Evolutionary conservation across 2,329 filamentous ascomycete species (phyloP), one percentile per base, ranked within the genome.

Genomic region (Botrytis galanthina): DNA sequence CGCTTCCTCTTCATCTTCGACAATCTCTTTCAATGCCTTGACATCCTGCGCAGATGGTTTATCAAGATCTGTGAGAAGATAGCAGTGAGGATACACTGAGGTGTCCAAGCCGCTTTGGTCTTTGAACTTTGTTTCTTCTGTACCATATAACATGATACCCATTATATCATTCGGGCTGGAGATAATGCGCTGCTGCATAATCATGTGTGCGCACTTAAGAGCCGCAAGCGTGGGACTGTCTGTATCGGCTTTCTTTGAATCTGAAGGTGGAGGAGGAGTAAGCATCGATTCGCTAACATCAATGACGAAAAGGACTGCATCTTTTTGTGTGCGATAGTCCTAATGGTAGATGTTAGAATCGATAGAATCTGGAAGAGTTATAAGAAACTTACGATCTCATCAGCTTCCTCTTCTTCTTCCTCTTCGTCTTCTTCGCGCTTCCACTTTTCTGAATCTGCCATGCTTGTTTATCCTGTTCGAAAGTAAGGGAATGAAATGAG

Each of bases 101-200:
- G 87, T 87, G 72, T 85, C 86, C 12, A 86, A 85, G 44, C 83
- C 68, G 37, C 37, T 84, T 62, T 91, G 90, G 26, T 90, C 89
- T 63, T 91, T 89, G 76, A 94, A 95, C 78, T 91, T 94, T 57
- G 94, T 93, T 82, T 93, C 89, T 79, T 97, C 87, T 0, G 96
- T 99, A 14, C 95, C 95, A 81, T 97, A 99, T 0, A 99, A 86
- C 54, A 99, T 82, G 39, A 99, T 92, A 2, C 95, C 95, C 88
- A 99, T 98, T 93, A 98, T 97, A 75, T 99, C 96, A 80, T 92
- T 95, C 1, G 96, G 96, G 75, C 95, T 95, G 5, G 95, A 95
- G 78, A 99, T 98, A 82, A 99, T 98, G 78, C 96, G 93, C 84
- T 98, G 95, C 83, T 98, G 94, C 93, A 99, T 98, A 71, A 99